Percentiles rank a stretch among this genome's conserved stretches.
Evolutionary conservation across 306 rosid species (phyloP).

Genomic region (Inga laurina): DNA sequence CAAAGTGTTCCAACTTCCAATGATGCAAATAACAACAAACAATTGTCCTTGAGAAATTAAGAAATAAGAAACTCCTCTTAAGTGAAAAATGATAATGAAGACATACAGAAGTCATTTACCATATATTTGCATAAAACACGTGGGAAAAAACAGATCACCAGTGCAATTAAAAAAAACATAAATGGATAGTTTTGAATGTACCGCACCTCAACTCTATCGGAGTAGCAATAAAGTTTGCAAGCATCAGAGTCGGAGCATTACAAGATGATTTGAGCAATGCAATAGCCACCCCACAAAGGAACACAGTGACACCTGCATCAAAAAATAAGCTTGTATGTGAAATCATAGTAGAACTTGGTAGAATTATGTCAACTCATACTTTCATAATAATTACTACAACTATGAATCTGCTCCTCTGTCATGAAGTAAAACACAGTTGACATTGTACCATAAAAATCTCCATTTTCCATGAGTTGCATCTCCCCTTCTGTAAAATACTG

Average conservation of each 20-base stretch:
- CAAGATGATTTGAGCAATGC: slow-evolving; percentile 70
- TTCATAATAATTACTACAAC: neutral
- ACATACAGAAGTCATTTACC: neutral
- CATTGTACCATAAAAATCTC: neutral
- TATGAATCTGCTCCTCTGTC: slow-evolving; percentile 5
- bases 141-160: slow-evolving; percentile 7
- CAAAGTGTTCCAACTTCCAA: neutral
- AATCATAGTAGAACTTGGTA: neutral
- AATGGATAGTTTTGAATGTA: slow-evolving; percentile 16
- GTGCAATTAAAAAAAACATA: neutral
- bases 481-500: neutral
- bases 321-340: slow-evolving; percentile 25
- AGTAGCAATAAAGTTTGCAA: slow-evolving; percentile 84
- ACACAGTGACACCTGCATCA: slow-evolving; percentile 73
- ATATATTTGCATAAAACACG: slow-evolving; percentile 14
- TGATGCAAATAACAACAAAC: slow-evolving; percentile 5
- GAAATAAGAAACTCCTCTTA: neutral
- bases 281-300: slow-evolving; percentile 75
- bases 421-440: neutral
- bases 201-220: slow-evolving; percentile 88
- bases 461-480: slow-evolving; percentile 5
- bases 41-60: slow-evolving; percentile 2
- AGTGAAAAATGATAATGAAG: neutral
- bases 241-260: slow-evolving; percentile 90
- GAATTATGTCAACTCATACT: slow-evolving; percentile 13